A percentile compares a stretch with the other conserved stretches of the same genome.
Conservation (phyloP, 2,329 filamentous ascomycete genomes). For the Hypoxylon sp. region DNA sequence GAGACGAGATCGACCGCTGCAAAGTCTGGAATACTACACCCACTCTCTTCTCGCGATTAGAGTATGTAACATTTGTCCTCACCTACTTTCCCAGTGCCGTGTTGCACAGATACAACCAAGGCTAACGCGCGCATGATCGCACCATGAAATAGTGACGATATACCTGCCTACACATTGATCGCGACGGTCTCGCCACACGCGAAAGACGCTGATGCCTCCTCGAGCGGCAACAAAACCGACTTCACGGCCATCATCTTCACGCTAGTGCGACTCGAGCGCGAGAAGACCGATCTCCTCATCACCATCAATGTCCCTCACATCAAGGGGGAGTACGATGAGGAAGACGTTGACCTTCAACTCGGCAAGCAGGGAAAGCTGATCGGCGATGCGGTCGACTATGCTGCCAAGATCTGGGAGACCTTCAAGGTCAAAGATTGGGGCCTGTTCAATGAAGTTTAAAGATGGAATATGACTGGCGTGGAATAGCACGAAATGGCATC, state of each 20-base stretch:
- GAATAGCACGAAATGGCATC: too few species aligned
- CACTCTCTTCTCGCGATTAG: slow-evolving; percentile 65
- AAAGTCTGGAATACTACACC: slow-evolving; percentile 73
- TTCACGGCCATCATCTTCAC: slow-evolving; percentile 81
- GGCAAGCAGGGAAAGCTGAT: slow-evolving; percentile 73
- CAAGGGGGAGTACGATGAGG: slow-evolving; percentile 75
- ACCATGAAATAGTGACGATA: slow-evolving; percentile 52
- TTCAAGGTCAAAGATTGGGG: slow-evolving; percentile 84
- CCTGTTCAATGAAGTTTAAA: slow-evolving; percentile 65
- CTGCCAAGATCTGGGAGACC: slow-evolving; percentile 71
- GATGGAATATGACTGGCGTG: too few species aligned
- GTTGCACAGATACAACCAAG: not conserved
- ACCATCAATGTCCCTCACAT: slow-evolving; percentile 90
- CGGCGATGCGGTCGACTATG: slow-evolving; percentile 73
- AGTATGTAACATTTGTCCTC: slow-evolving; percentile 50
- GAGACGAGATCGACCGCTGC: slow-evolving; percentile 68
- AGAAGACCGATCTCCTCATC: slow-evolving; percentile 82
- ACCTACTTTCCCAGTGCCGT: not conserved
- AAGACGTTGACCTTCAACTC: slow-evolving; percentile 73
- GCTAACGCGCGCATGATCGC: slow-evolving; percentile 18
- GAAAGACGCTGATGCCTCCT: slow-evolving; percentile 45
- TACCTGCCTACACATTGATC: slow-evolving; percentile 73
- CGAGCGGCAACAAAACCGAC: slow-evolving; percentile 57
- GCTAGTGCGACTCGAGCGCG: slow-evolving; percentile 76
- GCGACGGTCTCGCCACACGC: slow-evolving; percentile 66